Conservation (phyloP, 2,329 filamentous ascomycete species). For the Trichoderma aggressivum region DNA sequence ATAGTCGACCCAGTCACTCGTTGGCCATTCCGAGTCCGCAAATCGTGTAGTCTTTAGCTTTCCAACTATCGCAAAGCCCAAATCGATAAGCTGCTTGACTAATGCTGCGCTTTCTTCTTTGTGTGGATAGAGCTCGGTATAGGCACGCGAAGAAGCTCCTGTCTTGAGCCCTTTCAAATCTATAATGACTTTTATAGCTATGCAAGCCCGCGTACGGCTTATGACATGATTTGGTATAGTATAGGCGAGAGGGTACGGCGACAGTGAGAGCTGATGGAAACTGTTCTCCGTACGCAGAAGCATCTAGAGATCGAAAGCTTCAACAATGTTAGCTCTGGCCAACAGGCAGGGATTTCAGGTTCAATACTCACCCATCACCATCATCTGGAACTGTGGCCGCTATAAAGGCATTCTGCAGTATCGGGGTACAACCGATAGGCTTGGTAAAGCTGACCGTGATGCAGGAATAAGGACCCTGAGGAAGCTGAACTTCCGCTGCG, state of each 20-base stretch:
- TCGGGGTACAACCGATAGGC: not conserved
- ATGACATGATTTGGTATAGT: not conserved
- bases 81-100: not conserved
- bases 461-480: not conserved
- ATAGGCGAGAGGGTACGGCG: not conserved
- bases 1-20: not conserved
- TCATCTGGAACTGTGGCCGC: not conserved
- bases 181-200: not conserved
- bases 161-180: not conserved
- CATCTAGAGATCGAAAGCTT: not conserved
- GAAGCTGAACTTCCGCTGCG: not conserved
- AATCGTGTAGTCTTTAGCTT: not conserved
- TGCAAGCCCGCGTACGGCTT: not conserved
- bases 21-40: not conserved
- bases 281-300: not conserved
- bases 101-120: not conserved
- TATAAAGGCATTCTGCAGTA: not conserved
- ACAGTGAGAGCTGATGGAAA: not conserved
- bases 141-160: not conserved
- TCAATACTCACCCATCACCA: not conserved
- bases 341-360: fast-evolving
- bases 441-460: not conserved
- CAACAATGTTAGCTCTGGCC: not conserved
- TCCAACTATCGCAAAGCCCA: not conserved
- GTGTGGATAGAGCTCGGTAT: not conserved